Conservation (phyloP, 2,329 filamentous ascomycete species). For the Furcasterigmium sp. region DNA sequence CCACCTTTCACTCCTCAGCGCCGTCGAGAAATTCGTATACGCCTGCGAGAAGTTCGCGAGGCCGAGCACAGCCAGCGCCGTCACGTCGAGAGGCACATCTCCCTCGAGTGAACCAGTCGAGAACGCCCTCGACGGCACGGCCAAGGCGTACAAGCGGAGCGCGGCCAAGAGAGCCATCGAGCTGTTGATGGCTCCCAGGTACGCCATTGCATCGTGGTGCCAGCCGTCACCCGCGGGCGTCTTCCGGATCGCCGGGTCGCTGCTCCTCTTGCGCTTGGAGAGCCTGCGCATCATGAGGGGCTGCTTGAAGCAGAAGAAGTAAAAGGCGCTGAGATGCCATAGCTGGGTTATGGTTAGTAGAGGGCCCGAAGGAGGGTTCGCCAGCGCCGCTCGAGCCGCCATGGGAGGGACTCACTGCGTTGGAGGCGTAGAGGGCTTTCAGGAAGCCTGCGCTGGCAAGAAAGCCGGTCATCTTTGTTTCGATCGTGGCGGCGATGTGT, state of each 20-base stretch:
- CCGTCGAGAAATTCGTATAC: constrained; percentile 15
- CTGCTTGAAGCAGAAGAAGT: constrained; percentile 13
- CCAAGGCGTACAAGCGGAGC: constrained; percentile 13
- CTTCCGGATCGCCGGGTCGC: constrained; percentile 6
- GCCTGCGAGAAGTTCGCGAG: constrained; percentile 19
- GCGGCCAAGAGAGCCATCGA: constrained; percentile 14
- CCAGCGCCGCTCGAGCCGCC: no score
- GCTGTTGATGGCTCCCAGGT: constrained; percentile 17
- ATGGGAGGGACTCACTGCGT: no score
- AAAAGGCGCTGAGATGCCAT: constrained; percentile 15
- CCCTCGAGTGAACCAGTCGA: constrained; percentile 9
- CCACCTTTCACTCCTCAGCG: constrained; percentile 12
- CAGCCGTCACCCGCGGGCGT: constrained; percentile 13
- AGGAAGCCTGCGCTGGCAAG: no score
- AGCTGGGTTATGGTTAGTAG: no score
- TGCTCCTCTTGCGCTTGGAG: constrained; percentile 8
- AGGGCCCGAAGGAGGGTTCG: no score
- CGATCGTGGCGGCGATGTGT: no score
- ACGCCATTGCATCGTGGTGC: constrained; percentile 19
- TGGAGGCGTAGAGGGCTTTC: no score
- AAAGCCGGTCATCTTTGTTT: no score
- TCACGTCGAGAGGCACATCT: constrained; percentile 13
- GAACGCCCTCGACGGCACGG: constrained; percentile 4
- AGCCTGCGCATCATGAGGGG: constrained; percentile 12
- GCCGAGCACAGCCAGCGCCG: constrained; percentile 15